Base-by-base conservation (phyloP, 495 filamentous ascomycete genomes). In the Oidiodendron maius region DNA sequence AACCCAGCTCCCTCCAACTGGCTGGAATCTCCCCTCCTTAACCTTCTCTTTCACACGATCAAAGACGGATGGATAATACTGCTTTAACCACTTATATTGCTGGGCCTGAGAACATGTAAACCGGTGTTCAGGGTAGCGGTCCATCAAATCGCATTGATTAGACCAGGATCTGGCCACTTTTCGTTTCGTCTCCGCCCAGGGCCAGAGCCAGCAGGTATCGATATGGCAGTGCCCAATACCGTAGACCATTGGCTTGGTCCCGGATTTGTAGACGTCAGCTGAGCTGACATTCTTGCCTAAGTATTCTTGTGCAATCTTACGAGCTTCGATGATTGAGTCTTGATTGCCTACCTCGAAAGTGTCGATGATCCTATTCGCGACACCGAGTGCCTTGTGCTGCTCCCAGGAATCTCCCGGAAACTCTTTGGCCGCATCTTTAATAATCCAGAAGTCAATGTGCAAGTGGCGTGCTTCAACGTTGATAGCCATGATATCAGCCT, bases 201-300 rank as follows among this genome's bases (percentile, higher is more conserved):
- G 93, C 93, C 93, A 98, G 9, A 98, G 71, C 93, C 93, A 98
- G 66, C 91, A 96, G 21, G 87, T 91, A 68, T 94, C 93, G 55
- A 98, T 98, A 61, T 98, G 93, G 56, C 93, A 98, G 67, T 98
- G 85, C 3, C 93, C 93, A 50, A 95, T 91, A 16, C 80, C 93
- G 58, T 81, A 90, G 16, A 96, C 89, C 40, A 93, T 71, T 0
- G 87, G 78, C 24, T 84, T 66, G 4, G 80, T 81, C 37, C 81
- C 82, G 16, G 70, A 81, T 13, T 87, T 72, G 57, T 98, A 98
- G 34, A 98, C 91, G 49, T 89, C 79, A 11, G 81, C 70, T 3
- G 87, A 90, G 60, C 95, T 81, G 35, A 94, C 81, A 30, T 86
- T 77, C 50, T 84, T 70, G 1, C 93, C 93, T 8, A 96, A 66